A percentile compares a stretch with the other conserved stretches of the same genome.
phyloP scores from a whole-genome alignment of 2,329 filamentous ascomycete genomes.

The Pseudopithomyces chartarum region DNA sequence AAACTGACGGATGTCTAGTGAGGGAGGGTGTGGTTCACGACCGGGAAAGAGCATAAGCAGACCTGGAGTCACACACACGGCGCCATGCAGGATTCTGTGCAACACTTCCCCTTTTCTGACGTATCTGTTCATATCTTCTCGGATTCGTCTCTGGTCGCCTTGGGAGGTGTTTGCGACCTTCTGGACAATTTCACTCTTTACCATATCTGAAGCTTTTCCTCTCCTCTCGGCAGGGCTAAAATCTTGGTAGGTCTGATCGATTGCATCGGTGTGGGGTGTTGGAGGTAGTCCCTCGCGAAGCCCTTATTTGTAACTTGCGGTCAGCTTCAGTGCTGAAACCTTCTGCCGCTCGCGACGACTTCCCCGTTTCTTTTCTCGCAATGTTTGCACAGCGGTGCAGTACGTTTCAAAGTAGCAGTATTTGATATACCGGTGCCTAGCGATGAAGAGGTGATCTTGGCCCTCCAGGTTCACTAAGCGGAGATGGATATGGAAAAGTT shows the following conservation, averaged over 20 bases:
- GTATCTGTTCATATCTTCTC: not conserved
- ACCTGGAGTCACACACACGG: not conserved
- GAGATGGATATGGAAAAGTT: constrained; percentile 5
- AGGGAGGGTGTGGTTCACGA: not conserved
- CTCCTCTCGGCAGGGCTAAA: not conserved
- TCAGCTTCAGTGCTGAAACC: not conserved
- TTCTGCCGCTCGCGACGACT: not conserved
- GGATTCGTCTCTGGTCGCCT: not conserved
- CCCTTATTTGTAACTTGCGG: no score
- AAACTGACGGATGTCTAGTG: not conserved
- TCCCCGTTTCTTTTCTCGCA: not conserved
- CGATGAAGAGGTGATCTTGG: not conserved
- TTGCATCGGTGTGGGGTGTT: not conserved
- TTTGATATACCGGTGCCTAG: constrained; percentile 1
- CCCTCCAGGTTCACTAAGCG: constrained; percentile 1
- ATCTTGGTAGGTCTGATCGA: not conserved
- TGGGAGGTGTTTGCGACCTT: not conserved
- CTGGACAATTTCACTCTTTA: not conserved
- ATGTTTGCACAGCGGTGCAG: not conserved
- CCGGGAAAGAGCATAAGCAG: not conserved
- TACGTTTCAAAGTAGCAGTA: constrained; percentile 8
- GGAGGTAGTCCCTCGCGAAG: not conserved
- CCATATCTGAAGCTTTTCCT: not conserved
- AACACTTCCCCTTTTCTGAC: not conserved
- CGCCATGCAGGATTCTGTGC: not conserved